phyloP scores from a whole-genome alignment of 2,329 filamentous ascomycete species.

The Claviceps spartinae region DNA sequence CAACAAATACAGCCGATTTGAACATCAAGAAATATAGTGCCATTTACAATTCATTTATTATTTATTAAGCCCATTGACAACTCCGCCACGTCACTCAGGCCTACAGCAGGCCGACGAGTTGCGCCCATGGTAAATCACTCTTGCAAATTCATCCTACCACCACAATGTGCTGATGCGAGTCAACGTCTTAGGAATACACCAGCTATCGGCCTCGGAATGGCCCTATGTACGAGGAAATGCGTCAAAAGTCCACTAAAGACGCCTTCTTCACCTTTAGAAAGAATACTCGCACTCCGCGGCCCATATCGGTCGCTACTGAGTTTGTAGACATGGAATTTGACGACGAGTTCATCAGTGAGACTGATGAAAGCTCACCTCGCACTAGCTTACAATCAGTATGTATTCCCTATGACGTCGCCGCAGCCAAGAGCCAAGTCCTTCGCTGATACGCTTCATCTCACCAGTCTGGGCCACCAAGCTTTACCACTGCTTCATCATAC shows the following conservation, averaged over 20 bases:
- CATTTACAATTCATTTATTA: not conserved
- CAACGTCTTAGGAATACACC: constrained; percentile 19
- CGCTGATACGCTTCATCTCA: constrained; percentile 6
- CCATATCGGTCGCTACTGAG: constrained; percentile 59
- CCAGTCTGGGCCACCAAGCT: constrained; percentile 58
- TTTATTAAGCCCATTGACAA: no score
- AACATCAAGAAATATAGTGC: not conserved
- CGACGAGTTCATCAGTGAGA: constrained; percentile 41
- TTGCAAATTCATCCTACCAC: not conserved
- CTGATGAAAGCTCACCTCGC: constrained; percentile 53
- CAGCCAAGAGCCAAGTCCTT: not conserved
- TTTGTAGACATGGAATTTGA: constrained; percentile 65
- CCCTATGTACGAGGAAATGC: constrained; percentile 35
- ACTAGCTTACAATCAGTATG: constrained; percentile 60
- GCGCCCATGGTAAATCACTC: constrained; percentile 2
- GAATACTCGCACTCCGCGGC: constrained; percentile 37
- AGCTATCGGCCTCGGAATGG: constrained; percentile 22
- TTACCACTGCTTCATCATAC: constrained; percentile 77
- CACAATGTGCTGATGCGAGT: not conserved
- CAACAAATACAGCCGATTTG: not conserved
- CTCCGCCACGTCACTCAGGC: not conserved
- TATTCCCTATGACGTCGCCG: constrained; percentile 5
- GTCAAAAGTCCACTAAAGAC: constrained; percentile 37
- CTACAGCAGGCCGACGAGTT: not conserved
- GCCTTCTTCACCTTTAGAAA: constrained; percentile 47